Evolutionary conservation across 2,329 filamentous ascomycete genomes (phyloP).

Genomic region (Colletotrichum caudatum): DNA sequence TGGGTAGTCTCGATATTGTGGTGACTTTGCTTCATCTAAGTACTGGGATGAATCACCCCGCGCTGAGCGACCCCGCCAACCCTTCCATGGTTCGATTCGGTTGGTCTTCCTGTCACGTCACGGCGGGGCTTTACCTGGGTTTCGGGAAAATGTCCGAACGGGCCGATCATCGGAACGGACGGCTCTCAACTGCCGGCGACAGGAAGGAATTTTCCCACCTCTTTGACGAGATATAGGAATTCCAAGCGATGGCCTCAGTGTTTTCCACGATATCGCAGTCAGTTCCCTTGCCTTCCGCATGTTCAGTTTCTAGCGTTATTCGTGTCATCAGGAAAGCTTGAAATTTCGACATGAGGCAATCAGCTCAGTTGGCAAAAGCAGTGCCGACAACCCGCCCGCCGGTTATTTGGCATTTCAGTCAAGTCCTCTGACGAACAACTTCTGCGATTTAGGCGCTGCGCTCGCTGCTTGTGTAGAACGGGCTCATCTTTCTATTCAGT

Average conservation of each 20-base stretch:
- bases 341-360: neutral
- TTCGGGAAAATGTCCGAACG: conserved; percentile 40
- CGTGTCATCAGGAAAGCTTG: neutral
- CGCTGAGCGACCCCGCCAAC: conserved; percentile 18
- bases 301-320: neutral
- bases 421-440: neutral
- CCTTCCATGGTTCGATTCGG: neutral
- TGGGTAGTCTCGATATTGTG: neutral
- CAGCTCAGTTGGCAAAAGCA: neutral
- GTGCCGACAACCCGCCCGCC: neutral
- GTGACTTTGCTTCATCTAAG: conserved; percentile 11
- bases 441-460: neutral
- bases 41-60: conserved; percentile 20
- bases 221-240: neutral
- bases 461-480: too few relatives aligned
- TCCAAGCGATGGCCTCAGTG: neutral
- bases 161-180: conserved; percentile 39
- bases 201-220: neutral
- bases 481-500: neutral
- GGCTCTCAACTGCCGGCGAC: conserved; percentile 3
- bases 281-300: neutral
- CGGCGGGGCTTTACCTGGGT: conserved; percentile 6
- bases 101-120: conserved; percentile 9
- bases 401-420: neutral
- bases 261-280: too few relatives aligned